phyloP scores from a whole-genome alignment of 176 grass and related monocot genomes.

The Leersia perrieri region DNA sequence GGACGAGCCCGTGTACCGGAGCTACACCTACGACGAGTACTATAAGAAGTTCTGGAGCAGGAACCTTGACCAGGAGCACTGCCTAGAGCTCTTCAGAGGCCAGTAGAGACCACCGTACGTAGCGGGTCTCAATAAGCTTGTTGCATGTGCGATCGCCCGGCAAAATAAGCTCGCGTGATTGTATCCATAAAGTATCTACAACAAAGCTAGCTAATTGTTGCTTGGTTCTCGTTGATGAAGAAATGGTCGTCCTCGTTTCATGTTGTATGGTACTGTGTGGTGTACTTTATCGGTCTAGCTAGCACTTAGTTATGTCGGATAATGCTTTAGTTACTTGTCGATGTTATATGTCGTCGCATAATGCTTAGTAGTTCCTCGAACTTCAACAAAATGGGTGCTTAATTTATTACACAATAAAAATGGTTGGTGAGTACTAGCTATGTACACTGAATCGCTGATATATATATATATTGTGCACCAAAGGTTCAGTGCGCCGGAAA shows the following conservation, averaged over 20 bases:
- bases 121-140: too few species aligned
- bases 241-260: not conserved
- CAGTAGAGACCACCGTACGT: too few species aligned
- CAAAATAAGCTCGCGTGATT: not conserved
- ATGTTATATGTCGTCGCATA: not conserved
- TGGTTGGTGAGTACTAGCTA: too few species aligned
- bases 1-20: slow-evolving; percentile 34
- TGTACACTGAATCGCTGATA: too few species aligned
- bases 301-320: not conserved
- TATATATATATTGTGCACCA: not conserved
- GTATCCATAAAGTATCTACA: too few species aligned
- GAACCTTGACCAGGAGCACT: slow-evolving; percentile 85
- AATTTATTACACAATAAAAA: too few species aligned
- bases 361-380: too few species aligned
- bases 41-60: slow-evolving; percentile 81
- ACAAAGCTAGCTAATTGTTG: not conserved
- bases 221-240: not conserved
- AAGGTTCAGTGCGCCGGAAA: not conserved
- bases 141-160: too few species aligned
- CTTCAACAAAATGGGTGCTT: too few species aligned
- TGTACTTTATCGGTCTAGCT: not conserved
- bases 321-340: not conserved
- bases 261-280: not conserved
- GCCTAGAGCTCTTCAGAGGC: slow-evolving; percentile 62
- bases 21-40: slow-evolving; percentile 78